Evolutionary conservation across 1,284 basidiomycete genomes (phyloP).

Genomic region (Cryptococcus deneoformans): DNA sequence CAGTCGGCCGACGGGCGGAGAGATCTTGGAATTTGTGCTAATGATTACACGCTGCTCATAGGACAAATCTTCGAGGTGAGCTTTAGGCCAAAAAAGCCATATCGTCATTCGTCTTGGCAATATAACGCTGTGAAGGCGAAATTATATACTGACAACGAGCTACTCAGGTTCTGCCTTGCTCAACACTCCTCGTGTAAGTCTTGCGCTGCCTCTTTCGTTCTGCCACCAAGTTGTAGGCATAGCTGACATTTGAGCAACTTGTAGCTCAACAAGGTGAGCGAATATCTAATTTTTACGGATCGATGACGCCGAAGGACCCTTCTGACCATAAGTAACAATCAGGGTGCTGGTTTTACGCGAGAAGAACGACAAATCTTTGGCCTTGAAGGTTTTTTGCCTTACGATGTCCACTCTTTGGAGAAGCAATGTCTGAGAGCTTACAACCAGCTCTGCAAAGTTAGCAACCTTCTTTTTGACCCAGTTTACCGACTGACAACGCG

Average conservation of each 20-base stretch:
- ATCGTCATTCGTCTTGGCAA: not conserved
- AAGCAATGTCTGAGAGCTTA: conserved; percentile 67
- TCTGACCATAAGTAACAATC: not conserved
- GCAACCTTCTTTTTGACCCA: conserved; percentile 1
- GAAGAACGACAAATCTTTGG: conserved; percentile 68
- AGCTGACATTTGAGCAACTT: not conserved
- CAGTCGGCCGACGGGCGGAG: not conserved
- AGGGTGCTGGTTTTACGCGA: conserved; percentile 67
- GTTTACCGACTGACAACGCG: not conserved
- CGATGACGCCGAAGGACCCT: not conserved
- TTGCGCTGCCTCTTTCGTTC: not conserved
- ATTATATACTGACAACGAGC: not conserved
- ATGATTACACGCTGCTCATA: conserved; percentile 1
- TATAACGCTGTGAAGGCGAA: not conserved
- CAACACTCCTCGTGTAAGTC: conserved; percentile 39
- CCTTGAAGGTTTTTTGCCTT: conserved; percentile 72
- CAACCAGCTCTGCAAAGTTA: conserved; percentile 56
- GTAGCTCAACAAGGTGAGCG: conserved; percentile 41
- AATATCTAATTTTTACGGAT: not conserved
- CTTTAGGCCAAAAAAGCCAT: not conserved
- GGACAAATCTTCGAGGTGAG: conserved; percentile 32
- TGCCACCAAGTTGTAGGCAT: not conserved
- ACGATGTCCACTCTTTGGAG: conserved; percentile 68
- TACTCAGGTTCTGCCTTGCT: conserved; percentile 32
- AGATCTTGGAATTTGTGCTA: not conserved